phyloP scores from a whole-genome alignment of 2,329 filamentous ascomycete species.

The Aspergillaceae sp. region DNA sequence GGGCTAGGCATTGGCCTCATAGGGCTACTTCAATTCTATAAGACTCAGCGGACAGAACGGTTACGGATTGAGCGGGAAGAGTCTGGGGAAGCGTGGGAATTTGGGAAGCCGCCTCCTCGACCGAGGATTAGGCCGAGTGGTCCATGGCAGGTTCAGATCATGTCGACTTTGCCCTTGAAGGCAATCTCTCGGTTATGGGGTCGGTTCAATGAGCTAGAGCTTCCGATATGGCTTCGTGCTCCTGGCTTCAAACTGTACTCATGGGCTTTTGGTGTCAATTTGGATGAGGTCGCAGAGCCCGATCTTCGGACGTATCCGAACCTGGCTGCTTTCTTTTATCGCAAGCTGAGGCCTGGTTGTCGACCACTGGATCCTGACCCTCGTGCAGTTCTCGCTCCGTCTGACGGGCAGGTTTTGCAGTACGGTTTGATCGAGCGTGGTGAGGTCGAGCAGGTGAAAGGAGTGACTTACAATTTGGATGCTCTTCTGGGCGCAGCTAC shows the following conservation, averaged over 20 bases:
- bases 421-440: conserved; percentile 87
- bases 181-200: conserved; percentile 85
- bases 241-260: conserved; percentile 90
- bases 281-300: conserved; percentile 77
- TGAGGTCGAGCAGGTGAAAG: conserved; percentile 97
- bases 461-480: conserved; percentile 94
- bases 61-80: conserved; percentile 42
- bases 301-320: conserved; percentile 89
- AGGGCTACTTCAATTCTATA: conserved; percentile 75
- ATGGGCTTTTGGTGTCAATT: conserved; percentile 81
- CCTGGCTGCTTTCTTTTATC: conserved; percentile 94
- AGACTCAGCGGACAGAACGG: conserved; percentile 49
- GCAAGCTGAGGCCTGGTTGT: conserved; percentile 78
- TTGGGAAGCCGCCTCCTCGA: conserved; percentile 40
- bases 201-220: conserved; percentile 77
- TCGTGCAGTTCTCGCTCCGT: conserved; percentile 73
- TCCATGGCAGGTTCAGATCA: conserved; percentile 87
- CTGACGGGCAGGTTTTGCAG: conserved; percentile 84
- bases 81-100: conserved; percentile 24
- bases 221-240: conserved; percentile 78
- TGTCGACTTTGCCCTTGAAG: conserved; percentile 87
- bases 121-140: conserved; percentile 68
- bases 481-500: conserved; percentile 67
- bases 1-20: conserved; percentile 78
- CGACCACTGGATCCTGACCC: conserved; percentile 76